Evolutionary conservation across 768 basidiomycete species (phyloP).

Genomic region (Psilocybe tampanensis): DNA sequence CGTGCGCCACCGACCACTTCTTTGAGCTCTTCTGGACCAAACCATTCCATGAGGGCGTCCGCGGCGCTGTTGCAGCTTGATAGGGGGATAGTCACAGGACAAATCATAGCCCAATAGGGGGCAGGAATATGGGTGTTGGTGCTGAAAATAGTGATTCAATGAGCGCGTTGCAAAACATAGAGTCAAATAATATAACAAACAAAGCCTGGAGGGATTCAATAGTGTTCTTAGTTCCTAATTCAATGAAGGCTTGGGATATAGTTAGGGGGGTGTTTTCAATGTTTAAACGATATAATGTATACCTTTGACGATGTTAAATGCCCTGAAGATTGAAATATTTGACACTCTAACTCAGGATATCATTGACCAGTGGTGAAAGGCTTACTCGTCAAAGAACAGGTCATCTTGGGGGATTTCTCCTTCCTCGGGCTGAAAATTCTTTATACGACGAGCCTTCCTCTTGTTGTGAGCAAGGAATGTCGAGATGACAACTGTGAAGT

Average conservation of each 20-base stretch:
- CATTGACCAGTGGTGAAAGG: no score
- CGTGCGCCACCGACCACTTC: slow-evolving; percentile 72
- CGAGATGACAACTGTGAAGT: slow-evolving; percentile 47
- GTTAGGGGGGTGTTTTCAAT: background rate
- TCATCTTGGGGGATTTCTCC: slow-evolving; percentile 58
- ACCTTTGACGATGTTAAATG: slow-evolving; percentile 70
- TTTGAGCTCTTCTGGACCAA: slow-evolving; percentile 71
- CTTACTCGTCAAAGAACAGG: slow-evolving; percentile 72
- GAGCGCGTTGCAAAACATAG: background rate
- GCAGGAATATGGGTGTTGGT: slow-evolving; percentile 73
- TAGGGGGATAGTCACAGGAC: slow-evolving; percentile 59
- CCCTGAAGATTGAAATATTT: slow-evolving; percentile 37
- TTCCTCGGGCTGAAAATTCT: slow-evolving; percentile 27
- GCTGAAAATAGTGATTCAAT: slow-evolving; percentile 26
- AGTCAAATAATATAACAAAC: slow-evolving; percentile 31
- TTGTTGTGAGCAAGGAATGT: slow-evolving; percentile 52
- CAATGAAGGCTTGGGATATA: slow-evolving; percentile 53
- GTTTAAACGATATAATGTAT: background rate
- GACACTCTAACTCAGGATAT: no score
- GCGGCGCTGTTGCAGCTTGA: slow-evolving; percentile 61
- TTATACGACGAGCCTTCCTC: slow-evolving; percentile 41
- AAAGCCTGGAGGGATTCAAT: slow-evolving; percentile 74
- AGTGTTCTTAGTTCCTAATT: slow-evolving; percentile 64
- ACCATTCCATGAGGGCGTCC: slow-evolving; percentile 68
- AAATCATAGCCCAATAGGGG: slow-evolving; percentile 65